phyloP scores from a whole-genome alignment of 306 rosid species.

The Hippophae tibetana region DNA sequence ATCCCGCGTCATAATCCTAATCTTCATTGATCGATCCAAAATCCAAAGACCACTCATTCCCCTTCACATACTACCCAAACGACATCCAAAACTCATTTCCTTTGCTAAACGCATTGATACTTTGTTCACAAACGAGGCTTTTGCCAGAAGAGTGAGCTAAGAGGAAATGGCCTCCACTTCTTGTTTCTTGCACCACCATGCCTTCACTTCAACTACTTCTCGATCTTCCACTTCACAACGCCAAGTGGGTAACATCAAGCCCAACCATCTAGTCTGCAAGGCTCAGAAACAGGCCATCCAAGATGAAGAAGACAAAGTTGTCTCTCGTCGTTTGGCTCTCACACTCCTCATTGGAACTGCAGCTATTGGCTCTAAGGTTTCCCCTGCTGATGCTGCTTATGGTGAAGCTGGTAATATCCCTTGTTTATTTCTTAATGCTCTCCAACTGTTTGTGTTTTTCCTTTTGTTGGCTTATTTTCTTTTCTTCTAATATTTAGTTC shows the following conservation, averaged over 20 bases:
- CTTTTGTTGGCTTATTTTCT: not conserved
- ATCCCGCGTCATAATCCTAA: constrained; percentile 56
- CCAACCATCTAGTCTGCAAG: constrained; percentile 50
- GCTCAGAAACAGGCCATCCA: constrained; percentile 67
- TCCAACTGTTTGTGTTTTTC: not conserved
- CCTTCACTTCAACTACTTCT: constrained; percentile 41
- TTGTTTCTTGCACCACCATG: constrained; percentile 80
- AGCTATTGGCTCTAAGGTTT: constrained; percentile 72
- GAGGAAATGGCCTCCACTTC: constrained; percentile 67
- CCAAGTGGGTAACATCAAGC: constrained; percentile 36
- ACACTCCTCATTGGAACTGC: constrained; percentile 76
- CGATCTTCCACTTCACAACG: constrained; percentile 45
- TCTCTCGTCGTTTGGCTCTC: constrained; percentile 85
- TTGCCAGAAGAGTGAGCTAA: not conserved
- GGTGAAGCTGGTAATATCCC: constrained; percentile 70
- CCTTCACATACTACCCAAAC: constrained; percentile 26
- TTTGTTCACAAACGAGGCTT: not conserved
- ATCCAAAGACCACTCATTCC: constrained; percentile 33
- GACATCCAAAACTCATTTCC: constrained; percentile 23
- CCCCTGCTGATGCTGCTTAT: constrained; percentile 92
- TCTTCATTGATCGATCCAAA: constrained; percentile 29
- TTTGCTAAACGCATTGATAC: constrained; percentile 9
- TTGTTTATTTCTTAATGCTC: not conserved
- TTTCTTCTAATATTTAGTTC: too few relatives aligned
- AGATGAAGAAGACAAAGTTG: constrained; percentile 28